A percentile compares a stretch with the other conserved stretches of the same genome.
phyloP scores from a whole-genome alignment of 805 yeast species.

The Starmerella riodocensis region DNA sequence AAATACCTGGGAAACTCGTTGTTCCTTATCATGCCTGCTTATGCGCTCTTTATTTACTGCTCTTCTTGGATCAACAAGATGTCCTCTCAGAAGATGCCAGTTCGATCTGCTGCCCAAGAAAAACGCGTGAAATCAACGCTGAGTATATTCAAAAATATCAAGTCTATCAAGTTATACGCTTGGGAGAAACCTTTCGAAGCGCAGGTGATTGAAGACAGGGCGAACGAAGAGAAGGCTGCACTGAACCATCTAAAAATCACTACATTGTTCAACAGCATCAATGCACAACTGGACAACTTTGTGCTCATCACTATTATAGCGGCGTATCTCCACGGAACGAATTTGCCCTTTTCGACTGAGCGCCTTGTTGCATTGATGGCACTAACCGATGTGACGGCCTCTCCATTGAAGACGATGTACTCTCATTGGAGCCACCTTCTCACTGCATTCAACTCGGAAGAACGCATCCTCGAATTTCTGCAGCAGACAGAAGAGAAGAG shows the following conservation, averaged over 20 bases:
- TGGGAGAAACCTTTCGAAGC: conserved; percentile 85
- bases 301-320: conserved; percentile 72
- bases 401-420: background rate
- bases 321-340: background rate
- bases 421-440: background rate
- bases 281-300: conserved; percentile 58
- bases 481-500: conserved; percentile 12
- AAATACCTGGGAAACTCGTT: background rate
- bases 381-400: conserved; percentile 11
- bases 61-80: background rate
- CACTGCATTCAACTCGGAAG: conserved; percentile 13
- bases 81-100: background rate
- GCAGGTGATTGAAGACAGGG: conserved; percentile 50
- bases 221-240: conserved; percentile 70
- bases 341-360: conserved; percentile 32
- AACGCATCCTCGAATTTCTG: conserved; percentile 17
- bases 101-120: background rate
- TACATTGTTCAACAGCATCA: conserved; percentile 29
- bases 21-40: background rate
- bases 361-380: conserved; percentile 17
- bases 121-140: conserved; percentile 66
- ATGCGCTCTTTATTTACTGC: background rate
- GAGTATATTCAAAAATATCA: conserved; percentile 77
- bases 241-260: conserved; percentile 49
- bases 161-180: conserved; percentile 81